Conservation (phyloP, 1,284 basidiomycete species). For the Cutaneotrichosporon daszewskae region DNA sequence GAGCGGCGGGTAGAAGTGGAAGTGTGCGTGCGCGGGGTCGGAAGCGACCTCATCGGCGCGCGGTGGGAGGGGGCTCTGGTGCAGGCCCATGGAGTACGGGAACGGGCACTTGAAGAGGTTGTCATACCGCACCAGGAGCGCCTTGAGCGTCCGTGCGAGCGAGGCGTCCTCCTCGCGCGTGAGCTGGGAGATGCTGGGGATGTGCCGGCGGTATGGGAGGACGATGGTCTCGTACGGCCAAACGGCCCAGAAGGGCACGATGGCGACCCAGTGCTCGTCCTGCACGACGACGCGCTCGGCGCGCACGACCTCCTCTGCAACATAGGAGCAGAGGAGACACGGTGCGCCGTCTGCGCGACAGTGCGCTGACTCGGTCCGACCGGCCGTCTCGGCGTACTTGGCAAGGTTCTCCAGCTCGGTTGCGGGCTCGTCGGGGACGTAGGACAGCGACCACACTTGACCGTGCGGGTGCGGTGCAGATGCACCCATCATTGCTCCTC, state of each 20-base stretch:
- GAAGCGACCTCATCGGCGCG: constrained; percentile 5
- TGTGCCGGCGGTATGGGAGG: constrained; percentile 69
- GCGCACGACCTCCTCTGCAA: constrained; percentile 60
- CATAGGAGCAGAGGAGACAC: constrained; percentile 81
- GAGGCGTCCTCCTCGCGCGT: constrained; percentile 56
- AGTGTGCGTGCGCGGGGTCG: constrained; percentile 69
- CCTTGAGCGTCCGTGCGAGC: constrained; percentile 62
- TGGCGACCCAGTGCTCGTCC: constrained; percentile 68
- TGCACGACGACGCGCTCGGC: constrained; percentile 61
- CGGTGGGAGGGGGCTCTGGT: constrained; percentile 61
- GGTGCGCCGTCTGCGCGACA: constrained; percentile 53
- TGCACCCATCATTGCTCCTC: constrained; percentile 92
- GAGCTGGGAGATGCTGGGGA: constrained; percentile 64
- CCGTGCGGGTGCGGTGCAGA: constrained; percentile 95
- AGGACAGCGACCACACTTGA: constrained; percentile 79
- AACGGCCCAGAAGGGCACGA: constrained; percentile 94
- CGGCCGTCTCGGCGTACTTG: constrained; percentile 49
- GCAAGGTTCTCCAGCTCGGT: constrained; percentile 60
- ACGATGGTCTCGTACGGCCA: constrained; percentile 93
- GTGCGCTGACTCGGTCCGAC: constrained; percentile 46
- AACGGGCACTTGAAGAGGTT: constrained; percentile 82
- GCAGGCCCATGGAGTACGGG: constrained; percentile 95
- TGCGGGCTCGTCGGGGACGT: constrained; percentile 64
- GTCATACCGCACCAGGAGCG: constrained; percentile 71
- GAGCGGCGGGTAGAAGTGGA: constrained; percentile 85